Conservation (phyloP, 768 basidiomycete species). For the Butyriboletus loyo region DNA sequence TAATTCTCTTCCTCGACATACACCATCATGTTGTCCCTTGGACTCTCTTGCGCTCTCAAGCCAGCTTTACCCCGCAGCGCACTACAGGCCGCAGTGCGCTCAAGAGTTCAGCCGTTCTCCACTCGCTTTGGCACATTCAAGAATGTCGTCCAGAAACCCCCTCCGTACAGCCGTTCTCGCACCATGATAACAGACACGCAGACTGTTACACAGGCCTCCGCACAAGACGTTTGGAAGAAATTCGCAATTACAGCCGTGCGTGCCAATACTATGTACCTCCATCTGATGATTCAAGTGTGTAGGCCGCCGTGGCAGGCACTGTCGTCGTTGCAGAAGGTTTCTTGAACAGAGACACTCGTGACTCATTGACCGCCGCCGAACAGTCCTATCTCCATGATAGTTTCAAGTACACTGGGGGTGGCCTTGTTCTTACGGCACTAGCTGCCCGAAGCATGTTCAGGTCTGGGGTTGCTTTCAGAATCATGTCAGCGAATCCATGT, state of each 20-base stretch:
- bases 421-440: constrained; percentile 70
- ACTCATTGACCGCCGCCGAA: constrained; percentile 58
- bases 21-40: constrained; percentile 18
- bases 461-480: constrained; percentile 61
- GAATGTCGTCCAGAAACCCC: constrained; percentile 30
- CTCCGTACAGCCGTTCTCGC: constrained; percentile 36
- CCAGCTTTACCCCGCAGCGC: constrained; percentile 19
- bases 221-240: constrained; percentile 46
- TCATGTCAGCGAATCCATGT: constrained; percentile 88
- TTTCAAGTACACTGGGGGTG: constrained; percentile 83
- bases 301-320: constrained; percentile 74
- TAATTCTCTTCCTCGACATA: not conserved
- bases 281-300: constrained; percentile 2
- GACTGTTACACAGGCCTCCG: constrained; percentile 34
- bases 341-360: constrained; percentile 78
- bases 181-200: constrained; percentile 47
- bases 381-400: constrained; percentile 69
- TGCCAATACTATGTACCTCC: not conserved
- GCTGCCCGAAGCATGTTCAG: constrained; percentile 78
- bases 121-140: constrained; percentile 18
- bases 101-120: constrained; percentile 19
- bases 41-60: not conserved
- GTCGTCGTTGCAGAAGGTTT: constrained; percentile 60
- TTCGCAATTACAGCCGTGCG: constrained; percentile 55
- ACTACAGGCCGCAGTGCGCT: constrained; percentile 21